Evolutionary conservation across 192 early-diverging fungal species (phyloP).

Genomic region (Backusella luteola): DNA sequence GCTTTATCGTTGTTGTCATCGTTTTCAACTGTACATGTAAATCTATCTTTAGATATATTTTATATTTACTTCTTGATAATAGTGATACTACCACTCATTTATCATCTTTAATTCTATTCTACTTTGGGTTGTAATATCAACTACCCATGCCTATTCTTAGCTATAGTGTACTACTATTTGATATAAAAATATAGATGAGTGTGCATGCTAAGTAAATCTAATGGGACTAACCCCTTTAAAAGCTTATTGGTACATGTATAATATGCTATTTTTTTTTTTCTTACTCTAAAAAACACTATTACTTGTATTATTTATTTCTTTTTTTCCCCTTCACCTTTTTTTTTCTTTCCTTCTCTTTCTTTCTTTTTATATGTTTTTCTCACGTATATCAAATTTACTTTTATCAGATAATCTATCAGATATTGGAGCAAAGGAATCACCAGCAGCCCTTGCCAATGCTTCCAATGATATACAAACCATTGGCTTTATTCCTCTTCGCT

Average conservation of each 20-base stretch:
- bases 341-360: background rate
- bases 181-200: background rate
- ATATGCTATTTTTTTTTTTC: background rate
- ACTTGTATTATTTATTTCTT: background rate
- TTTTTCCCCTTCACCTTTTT: background rate
- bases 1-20: background rate
- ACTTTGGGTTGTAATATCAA: background rate
- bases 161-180: background rate
- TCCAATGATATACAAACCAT: slow-evolving; percentile 18
- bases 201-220: background rate
- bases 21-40: background rate
- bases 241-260: too few species aligned
- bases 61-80: background rate
- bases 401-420: background rate
- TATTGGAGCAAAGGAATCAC: slow-evolving; percentile 11
- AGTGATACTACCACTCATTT: too few species aligned
- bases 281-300: background rate
- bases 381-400: slow-evolving; percentile 6
- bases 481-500: slow-evolving; percentile 15
- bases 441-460: background rate
- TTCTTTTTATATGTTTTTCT: background rate
- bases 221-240: background rate
- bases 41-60: background rate
- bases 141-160: background rate
- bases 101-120: background rate